These are phyloP conservation scores for Erigeron philadelphicus DNA, from an alignment of 140 eudicot species.

Conservation along the genomic window DNA sequence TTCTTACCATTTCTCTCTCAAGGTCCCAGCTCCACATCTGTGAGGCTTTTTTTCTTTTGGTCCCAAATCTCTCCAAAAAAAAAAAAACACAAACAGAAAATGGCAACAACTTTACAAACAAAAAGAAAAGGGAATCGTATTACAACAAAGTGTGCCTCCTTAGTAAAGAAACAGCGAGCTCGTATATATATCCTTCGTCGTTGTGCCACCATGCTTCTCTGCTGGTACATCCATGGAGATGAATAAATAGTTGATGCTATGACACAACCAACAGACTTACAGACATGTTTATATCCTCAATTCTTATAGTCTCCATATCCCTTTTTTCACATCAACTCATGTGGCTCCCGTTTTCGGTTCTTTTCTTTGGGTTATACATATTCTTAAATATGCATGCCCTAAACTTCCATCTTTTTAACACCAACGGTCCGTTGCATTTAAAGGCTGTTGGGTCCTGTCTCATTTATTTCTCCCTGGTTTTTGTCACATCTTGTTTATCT, in stretches of 20 bases:
- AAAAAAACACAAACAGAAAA: not conserved
- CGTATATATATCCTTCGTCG: constrained; percentile 80
- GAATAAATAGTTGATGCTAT: constrained; percentile 21
- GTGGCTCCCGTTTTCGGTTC: not conserved
- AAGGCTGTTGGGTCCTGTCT: constrained; percentile 10
- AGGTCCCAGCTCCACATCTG: constrained; percentile 57
- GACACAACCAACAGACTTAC: not conserved
- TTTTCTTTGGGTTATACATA: constrained; percentile 12
- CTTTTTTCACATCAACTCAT: constrained; percentile 20
- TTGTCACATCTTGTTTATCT: constrained; percentile 18
- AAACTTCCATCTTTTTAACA: constrained; percentile 32
- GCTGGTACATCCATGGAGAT: constrained; percentile 85
- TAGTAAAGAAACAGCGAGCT: constrained; percentile 80
- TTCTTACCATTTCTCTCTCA: constrained; percentile 26
- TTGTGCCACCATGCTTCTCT: constrained; percentile 88
- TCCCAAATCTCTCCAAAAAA: not conserved
- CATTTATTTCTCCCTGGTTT: constrained; percentile 17
- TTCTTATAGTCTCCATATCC: not conserved
- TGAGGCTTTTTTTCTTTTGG: constrained; percentile 44
- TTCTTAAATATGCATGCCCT: not conserved
- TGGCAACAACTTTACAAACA: constrained; percentile 38
- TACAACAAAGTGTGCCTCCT: constrained; percentile 63
- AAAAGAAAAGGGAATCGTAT: constrained; percentile 48
- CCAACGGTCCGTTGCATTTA: constrained; percentile 3
- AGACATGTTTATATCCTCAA: too few species aligned